These are phyloP conservation scores for Lecanicillium sp. DNA, from an alignment of 2,329 filamentous ascomycete genomes.

Conservation along the genomic window DNA sequence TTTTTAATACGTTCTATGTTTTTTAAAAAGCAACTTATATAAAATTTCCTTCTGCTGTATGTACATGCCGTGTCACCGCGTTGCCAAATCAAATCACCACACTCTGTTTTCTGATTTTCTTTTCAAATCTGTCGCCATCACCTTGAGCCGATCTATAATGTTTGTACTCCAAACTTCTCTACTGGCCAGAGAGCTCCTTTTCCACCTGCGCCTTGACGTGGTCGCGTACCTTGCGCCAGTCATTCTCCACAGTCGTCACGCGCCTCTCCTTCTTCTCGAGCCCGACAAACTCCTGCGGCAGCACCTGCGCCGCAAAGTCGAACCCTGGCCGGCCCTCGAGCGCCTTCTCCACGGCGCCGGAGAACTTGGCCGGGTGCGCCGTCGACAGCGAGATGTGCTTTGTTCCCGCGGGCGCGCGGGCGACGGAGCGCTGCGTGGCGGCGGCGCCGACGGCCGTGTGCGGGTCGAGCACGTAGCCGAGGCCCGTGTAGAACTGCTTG, in stretches of 20 bases:
- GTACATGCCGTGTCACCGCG: no score
- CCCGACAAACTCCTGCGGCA: conserved; percentile 76
- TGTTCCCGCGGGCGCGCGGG: conserved; percentile 43
- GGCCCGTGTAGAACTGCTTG: conserved; percentile 48
- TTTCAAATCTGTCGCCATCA: neutral
- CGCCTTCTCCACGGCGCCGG: conserved; percentile 74
- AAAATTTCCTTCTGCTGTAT: no score
- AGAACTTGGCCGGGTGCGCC: conserved; percentile 94
- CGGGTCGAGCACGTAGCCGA: conserved; percentile 81
- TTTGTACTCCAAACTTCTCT: no score
- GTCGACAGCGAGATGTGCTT: conserved; percentile 84
- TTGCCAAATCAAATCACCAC: no score
- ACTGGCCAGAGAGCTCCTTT: conserved; percentile 42
- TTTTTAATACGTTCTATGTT: no score
- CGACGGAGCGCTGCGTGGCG: conserved; percentile 65
- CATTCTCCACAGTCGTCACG: conserved; percentile 62
- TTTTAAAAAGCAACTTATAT: no score
- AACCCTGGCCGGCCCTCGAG: conserved; percentile 67
- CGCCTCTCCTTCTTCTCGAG: conserved; percentile 70
- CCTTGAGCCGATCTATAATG: neutral
- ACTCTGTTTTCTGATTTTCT: no score
- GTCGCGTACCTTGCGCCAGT: conserved; percentile 69
- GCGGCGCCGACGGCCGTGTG: conserved; percentile 85
- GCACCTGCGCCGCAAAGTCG: conserved; percentile 65
- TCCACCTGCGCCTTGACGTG: conserved; percentile 71